Percentiles rank a stretch among this genome's conserved stretches.
These are phyloP conservation scores for Huiozyma sinensis DNA, from an alignment of 805 yeast genomes.

Conservation along the genomic window DNA sequence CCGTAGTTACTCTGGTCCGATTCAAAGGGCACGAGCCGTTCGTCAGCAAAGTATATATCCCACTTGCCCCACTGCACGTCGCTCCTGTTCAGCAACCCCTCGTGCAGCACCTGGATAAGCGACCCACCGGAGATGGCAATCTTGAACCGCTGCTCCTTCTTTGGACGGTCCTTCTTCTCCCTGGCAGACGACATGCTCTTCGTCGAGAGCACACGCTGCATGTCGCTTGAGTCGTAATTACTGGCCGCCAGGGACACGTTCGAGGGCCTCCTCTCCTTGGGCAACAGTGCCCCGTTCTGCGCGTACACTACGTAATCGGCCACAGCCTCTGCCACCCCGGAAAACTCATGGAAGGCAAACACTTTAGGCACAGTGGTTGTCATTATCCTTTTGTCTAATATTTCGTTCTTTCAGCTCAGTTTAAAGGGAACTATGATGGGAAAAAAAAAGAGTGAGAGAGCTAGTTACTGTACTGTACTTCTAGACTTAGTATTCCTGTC, in stretches of 20 bases:
- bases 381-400: slow-evolving; percentile 33
- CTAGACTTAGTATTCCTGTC: neutral
- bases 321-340: slow-evolving; percentile 90
- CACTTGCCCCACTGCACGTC: slow-evolving; percentile 86
- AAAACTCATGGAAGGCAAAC: slow-evolving; percentile 82
- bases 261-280: slow-evolving; percentile 16
- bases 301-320: slow-evolving; percentile 90
- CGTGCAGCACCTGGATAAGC: slow-evolving; percentile 70
- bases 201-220: slow-evolving; percentile 14
- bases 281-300: slow-evolving; percentile 46
- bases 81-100: slow-evolving; percentile 68
- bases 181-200: slow-evolving; percentile 12
- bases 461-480: too few relatives aligned
- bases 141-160: slow-evolving; percentile 63
- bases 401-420: neutral
- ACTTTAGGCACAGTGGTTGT: slow-evolving; percentile 90
- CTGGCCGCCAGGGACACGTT: slow-evolving; percentile 9
- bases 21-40: slow-evolving; percentile 81
- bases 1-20: slow-evolving; percentile 83
- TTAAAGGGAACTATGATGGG: neutral
- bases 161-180: slow-evolving; percentile 36
- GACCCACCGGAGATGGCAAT: slow-evolving; percentile 94
- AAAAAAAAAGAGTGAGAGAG: neutral
- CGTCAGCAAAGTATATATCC: slow-evolving; percentile 96
- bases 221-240: slow-evolving; percentile 4